Base-by-base conservation (phyloP, 2,329 filamentous ascomycete species). In the Zymoseptoria passerinii region DNA sequence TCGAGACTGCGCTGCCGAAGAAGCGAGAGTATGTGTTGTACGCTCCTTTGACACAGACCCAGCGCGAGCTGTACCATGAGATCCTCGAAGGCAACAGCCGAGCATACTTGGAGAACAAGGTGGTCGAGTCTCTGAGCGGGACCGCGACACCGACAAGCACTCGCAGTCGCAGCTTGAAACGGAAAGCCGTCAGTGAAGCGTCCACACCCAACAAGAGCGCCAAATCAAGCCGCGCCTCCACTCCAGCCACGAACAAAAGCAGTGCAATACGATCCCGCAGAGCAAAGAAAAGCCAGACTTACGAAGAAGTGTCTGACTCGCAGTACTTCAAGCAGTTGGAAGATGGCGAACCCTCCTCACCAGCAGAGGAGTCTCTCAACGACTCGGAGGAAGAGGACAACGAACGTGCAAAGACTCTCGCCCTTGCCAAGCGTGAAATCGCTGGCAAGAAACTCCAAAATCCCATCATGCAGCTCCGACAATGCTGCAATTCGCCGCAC, bases 21-120 rank as follows among this genome's bases (percentile, higher is more conserved):
- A 99, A 99, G 77, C 84, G 94, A 28, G 94, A 99, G 72, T 99
- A 99, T 65, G 89, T 99, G 2, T 77, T 99, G 0, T 97, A 94
- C 67, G 94, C 94, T 0, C 94, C 94, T 0, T 84, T 99, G 75
- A 96, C 91, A 0, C 82, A 85, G 23, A 90, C 94, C 65, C 94
- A 99, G 70, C 90, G 91, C 2, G 92, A 96, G 58, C 75, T 99
- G 0, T 99, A 99, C 70, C 82, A 92, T 28, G 83, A 88, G 16
- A 96, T 92, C 35, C 68, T 80, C 1, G 75, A 80, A 56, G 78
- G 78, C 23, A 78, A 77, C n/a, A 79, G 77, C 61, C 73, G 78
- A 18, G 70, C 73, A 5, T 81, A 77, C 59, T 76, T 97, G 0
- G 90, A 96, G 66, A 84, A 88, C 55, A 95, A 92, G 67, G 86